Evolutionary conservation across 495 filamentous ascomycete genomes (phyloP).

Genomic region (Xylaria intraflava): DNA sequence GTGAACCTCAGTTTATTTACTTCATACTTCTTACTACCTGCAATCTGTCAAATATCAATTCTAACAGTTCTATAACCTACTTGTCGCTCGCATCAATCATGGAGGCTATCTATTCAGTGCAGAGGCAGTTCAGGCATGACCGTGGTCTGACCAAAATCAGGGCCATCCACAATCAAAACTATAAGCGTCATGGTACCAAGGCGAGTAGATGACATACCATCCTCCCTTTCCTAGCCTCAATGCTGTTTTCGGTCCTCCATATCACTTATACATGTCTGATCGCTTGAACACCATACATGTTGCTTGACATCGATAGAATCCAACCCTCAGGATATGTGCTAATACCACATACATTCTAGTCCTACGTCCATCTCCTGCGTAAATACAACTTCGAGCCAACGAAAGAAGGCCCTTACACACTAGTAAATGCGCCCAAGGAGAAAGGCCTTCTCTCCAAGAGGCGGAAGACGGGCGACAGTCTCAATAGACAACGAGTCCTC

Average conservation of each 20-base stretch:
- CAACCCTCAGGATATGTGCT: neutral
- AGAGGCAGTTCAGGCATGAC: slow-evolving; percentile 27
- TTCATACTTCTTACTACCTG: neutral
- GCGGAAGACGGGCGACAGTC: slow-evolving; percentile 36
- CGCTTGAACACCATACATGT: neutral
- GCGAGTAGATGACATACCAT: neutral
- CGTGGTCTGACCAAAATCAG: slow-evolving; percentile 43
- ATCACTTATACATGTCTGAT: neutral
- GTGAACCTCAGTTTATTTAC: neutral
- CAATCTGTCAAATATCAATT: neutral
- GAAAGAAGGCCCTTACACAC: slow-evolving; percentile 59
- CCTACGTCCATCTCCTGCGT: slow-evolving; percentile 62
- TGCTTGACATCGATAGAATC: neutral
- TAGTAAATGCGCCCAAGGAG: slow-evolving; percentile 34
- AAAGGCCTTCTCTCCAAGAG: slow-evolving; percentile 26
- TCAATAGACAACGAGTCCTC: slow-evolving; percentile 39
- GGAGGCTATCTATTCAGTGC: slow-evolving; percentile 27
- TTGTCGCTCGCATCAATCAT: slow-evolving; percentile 14
- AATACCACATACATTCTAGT: slow-evolving; percentile 20
- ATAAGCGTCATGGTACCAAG: slow-evolving; percentile 59
- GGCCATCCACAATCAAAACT: slow-evolving; percentile 52
- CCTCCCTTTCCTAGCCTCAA: neutral
- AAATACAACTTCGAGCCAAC: slow-evolving; percentile 68
- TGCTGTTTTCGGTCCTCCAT: neutral
- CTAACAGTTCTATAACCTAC: neutral